A percentile compares a stretch with the other conserved stretches of the same genome.
Conservation (phyloP, 768 basidiomycete genomes). For the Phanerodontia chrysosporium region DNA sequence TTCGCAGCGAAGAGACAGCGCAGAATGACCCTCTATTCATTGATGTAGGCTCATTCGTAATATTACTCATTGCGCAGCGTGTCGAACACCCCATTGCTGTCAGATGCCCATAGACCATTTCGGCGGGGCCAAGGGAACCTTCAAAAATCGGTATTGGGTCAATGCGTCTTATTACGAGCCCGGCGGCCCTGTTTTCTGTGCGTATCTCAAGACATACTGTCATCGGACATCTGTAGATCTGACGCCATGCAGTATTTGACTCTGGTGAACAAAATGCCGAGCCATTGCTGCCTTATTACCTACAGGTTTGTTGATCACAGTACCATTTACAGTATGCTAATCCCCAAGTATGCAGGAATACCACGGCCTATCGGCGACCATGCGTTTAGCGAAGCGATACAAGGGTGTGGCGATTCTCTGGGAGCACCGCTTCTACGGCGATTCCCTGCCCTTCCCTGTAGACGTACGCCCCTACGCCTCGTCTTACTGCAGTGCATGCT, state of each 20-base stretch:
- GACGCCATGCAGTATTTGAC: conserved; percentile 39
- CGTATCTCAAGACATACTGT: conserved; percentile 14
- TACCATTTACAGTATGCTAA: neutral
- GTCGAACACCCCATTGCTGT: too few relatives aligned
- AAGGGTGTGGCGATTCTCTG: conserved; percentile 44
- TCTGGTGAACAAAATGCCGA: conserved; percentile 48
- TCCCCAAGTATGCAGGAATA: conserved; percentile 28
- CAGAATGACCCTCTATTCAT: conserved; percentile 16
- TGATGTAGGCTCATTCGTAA: conserved; percentile 13
- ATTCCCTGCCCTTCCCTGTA: conserved; percentile 43
- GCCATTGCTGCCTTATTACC: conserved; percentile 43
- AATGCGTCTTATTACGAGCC: conserved; percentile 43
- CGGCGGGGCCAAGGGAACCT: conserved; percentile 28
- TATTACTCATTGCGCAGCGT: too few relatives aligned
- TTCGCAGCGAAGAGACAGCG: conserved; percentile 1
- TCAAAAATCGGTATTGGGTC: conserved; percentile 46
- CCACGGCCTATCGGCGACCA: conserved; percentile 44
- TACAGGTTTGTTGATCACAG: conserved; percentile 29
- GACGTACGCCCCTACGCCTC: conserved; percentile 28
- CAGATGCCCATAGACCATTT: conserved; percentile 51
- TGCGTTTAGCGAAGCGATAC: conserved; percentile 44
- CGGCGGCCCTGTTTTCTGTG: conserved; percentile 46
- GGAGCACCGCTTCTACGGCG: conserved; percentile 50
- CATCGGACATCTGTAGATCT: neutral
- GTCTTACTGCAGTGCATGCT: neutral